phyloP scores from a whole-genome alignment of 371 early-diverging fungal species.

The Mucor mucedo region DNA sequence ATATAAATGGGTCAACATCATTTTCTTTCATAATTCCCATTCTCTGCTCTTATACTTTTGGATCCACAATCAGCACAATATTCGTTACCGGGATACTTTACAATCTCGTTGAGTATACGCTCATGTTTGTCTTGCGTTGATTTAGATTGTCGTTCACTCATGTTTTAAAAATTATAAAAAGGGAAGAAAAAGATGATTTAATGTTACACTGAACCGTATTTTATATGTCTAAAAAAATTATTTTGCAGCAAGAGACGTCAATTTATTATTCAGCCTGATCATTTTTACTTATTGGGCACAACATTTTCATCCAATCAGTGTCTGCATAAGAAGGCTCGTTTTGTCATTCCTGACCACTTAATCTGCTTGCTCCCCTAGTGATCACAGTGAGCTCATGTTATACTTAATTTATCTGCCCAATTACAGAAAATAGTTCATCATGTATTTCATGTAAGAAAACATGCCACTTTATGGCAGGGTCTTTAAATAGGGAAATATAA shows the following conservation, averaged over 20 bases:
- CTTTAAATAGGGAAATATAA: no score
- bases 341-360: no score
- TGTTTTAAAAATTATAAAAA: conserved; percentile 12
- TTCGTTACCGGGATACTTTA: conserved; percentile 76
- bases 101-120: conserved; percentile 71
- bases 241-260: not conserved
- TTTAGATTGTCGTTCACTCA: conserved; percentile 52
- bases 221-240: not conserved
- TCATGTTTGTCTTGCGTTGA: conserved; percentile 55
- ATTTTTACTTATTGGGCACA: no score
- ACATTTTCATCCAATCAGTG: no score
- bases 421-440: no score
- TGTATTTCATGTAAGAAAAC: no score
- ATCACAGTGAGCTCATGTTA: no score
- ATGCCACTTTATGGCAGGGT: no score
- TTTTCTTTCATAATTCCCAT: not conserved
- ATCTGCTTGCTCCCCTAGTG: no score
- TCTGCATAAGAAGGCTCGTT: no score
- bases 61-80: conserved; percentile 84
- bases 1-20: not conserved
- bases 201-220: not conserved
- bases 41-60: conserved; percentile 56
- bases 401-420: no score
- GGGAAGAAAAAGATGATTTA: not conserved
- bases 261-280: no score